A percentile compares a stretch with the other conserved stretches of the same genome.
Conservation (phyloP, 352 stramenopile genomes). For the Poterioochromonas sp. region DNA sequence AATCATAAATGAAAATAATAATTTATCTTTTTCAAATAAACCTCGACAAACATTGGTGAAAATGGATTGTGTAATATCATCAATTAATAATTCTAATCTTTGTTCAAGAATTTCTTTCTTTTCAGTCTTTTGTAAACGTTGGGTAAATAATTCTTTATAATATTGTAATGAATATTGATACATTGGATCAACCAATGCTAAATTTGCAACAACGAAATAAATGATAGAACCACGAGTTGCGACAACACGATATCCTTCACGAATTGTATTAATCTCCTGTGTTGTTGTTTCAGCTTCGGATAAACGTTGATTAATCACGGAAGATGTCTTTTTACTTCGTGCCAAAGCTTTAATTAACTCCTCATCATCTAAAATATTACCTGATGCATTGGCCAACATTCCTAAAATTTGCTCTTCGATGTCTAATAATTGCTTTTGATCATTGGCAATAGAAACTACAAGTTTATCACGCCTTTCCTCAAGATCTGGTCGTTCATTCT, state of each 20-base stretch:
- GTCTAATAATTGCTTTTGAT: conserved; percentile 82
- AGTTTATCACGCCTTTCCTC: conserved; percentile 81
- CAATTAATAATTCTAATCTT: conserved; percentile 68
- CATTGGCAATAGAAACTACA: conserved; percentile 73
- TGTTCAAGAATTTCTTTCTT: conserved; percentile 66
- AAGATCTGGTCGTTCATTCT: conserved; percentile 75
- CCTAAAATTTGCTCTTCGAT: conserved; percentile 87
- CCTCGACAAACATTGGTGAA: conserved; percentile 85
- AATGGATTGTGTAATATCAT: conserved; percentile 79
- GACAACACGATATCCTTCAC: conserved; percentile 76
- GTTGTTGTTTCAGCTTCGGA: conserved; percentile 73
- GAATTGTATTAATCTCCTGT: conserved; percentile 72
- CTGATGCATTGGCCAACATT: conserved; percentile 79
- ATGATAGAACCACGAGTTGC: conserved; percentile 76
- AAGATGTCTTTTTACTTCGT: conserved; percentile 77
- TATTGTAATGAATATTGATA: conserved; percentile 88
- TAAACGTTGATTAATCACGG: conserved; percentile 75
- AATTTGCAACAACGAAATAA: conserved; percentile 82
- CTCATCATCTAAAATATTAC: conserved; percentile 86
- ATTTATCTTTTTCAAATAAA: conserved; percentile 87
- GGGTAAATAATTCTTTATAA: conserved; percentile 79
- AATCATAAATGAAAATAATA: conserved; percentile 86
- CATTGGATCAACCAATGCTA: conserved; percentile 82
- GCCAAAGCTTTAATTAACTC: conserved; percentile 78
- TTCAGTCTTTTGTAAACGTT: conserved; percentile 65